Evolutionary conservation across 2,329 filamentous ascomycete genomes (phyloP), one percentile per base, ranked within the genome.

Genomic region (Macroventuria anomochaeta): DNA sequence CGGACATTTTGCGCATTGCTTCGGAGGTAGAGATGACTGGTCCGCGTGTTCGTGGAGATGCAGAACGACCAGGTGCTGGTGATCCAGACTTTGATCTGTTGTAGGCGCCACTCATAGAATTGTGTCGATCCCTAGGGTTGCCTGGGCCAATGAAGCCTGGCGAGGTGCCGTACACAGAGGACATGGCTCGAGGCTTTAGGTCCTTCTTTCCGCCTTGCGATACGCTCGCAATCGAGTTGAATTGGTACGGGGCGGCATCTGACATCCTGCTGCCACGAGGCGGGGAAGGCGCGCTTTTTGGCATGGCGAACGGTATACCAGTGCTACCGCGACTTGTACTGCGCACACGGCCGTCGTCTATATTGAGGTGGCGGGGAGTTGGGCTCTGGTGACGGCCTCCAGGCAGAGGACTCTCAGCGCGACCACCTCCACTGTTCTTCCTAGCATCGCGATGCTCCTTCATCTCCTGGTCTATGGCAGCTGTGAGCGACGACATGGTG

Each of bases 391-490:
- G 85, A 81, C 58, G 87, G 17, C 83, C 55, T 55, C 37, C 55
- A 41, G 26, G 63, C 46, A 31, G 59, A 60, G 10, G 70, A 40
- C 72, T 74, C 15, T 66, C 63, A 21, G 64, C 58, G 34, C 68
- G 61, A 7, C 67, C 53, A 38, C 63, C 51, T 48, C 42, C 50
- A 60, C 17, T 60, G 58, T 62, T 34, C 23, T 58, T 60, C 29
- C 76, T 78, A 37, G 46, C 52, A 55, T 55, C 71, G 89, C 86
- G 32, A 92, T 86, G 51, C 75, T 91, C 88, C 58, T 82, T 81
- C 57, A 88, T 84, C 79, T 93, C 90, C 78, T 91, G 87, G 70
- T 92, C 89, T 59, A 92, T 80, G 61, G 87, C 85, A 41, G 88
- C 84, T 76, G 91, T 89, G 68, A 93, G 84, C 68, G 88, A 91